Evolutionary conservation across 805 yeast genomes (phyloP).

Genomic region (Trichomonascus vanleenenianus): DNA sequence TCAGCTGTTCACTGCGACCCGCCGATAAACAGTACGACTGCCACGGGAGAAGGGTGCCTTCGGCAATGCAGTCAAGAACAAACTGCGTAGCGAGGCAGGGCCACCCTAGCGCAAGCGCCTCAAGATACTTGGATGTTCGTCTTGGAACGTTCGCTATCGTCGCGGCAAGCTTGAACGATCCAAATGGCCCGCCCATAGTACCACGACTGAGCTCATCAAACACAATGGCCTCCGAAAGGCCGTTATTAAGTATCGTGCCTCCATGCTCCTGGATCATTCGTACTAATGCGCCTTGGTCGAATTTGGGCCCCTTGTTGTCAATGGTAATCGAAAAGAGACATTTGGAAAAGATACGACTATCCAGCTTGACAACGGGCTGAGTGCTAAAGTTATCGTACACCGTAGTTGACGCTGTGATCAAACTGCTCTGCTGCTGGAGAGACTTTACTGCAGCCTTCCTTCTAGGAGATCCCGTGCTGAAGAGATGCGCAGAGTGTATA

Average conservation of each 20-base stretch:
- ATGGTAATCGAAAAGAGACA: slow-evolving; percentile 13
- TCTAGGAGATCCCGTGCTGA: not conserved
- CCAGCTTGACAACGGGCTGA: not conserved
- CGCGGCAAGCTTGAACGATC: slow-evolving; percentile 45
- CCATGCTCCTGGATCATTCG: slow-evolving; percentile 13
- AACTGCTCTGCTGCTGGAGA: not conserved
- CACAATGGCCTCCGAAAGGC: slow-evolving; percentile 15
- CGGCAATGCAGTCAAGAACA: slow-evolving; percentile 41
- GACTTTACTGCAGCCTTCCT: not conserved
- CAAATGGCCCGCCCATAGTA: not conserved
- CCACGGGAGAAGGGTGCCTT: slow-evolving; percentile 34
- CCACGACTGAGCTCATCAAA: slow-evolving; percentile 1
- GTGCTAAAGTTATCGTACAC: not conserved
- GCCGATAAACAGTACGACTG: slow-evolving; percentile 57
- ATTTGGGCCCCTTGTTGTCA: slow-evolving; percentile 8
- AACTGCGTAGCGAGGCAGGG: slow-evolving; percentile 62
- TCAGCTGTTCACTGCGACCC: slow-evolving; percentile 50
- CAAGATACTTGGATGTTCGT: slow-evolving; percentile 70
- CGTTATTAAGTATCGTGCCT: slow-evolving; percentile 14
- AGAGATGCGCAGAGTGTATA: not conserved
- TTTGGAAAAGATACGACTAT: not conserved
- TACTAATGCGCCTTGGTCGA: not conserved
- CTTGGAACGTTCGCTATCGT: slow-evolving; percentile 49
- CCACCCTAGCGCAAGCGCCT: slow-evolving; percentile 77
- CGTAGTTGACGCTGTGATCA: not conserved